Evolutionary conservation across 1,139 yeast genomes (phyloP).

Genomic region (Eremothecium coryli): DNA sequence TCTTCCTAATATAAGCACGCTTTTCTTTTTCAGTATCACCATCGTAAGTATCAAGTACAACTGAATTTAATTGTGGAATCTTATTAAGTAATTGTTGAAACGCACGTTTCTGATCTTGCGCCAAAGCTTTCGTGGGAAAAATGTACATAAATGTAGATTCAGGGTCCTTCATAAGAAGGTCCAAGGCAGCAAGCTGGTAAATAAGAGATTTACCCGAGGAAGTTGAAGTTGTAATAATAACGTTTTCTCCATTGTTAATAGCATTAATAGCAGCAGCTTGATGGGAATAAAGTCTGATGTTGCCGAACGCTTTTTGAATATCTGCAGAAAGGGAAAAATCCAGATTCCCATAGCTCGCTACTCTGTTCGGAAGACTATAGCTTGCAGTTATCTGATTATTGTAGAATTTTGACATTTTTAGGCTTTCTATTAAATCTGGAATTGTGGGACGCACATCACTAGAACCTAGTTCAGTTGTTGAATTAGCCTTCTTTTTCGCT

Average conservation of each 20-base stretch:
- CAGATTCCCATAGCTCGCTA: constrained; percentile 39
- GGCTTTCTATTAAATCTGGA: constrained; percentile 38
- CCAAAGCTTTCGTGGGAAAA: constrained; percentile 94
- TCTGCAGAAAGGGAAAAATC: constrained; percentile 36
- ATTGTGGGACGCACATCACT: constrained; percentile 33
- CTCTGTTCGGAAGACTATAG: constrained; percentile 35
- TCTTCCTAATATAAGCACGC: constrained; percentile 45
- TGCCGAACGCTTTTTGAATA: constrained; percentile 43
- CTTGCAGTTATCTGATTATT: constrained; percentile 50
- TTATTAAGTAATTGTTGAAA: constrained; percentile 53
- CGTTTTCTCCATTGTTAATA: constrained; percentile 47
- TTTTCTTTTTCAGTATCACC: constrained; percentile 71
- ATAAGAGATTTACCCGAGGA: constrained; percentile 92
- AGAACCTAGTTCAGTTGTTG: constrained; percentile 20
- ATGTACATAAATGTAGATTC: constrained; percentile 72
- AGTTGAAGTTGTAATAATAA: constrained; percentile 84
- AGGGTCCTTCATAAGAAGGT: constrained; percentile 39
- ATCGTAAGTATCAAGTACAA: constrained; percentile 68
- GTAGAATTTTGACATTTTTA: constrained; percentile 44
- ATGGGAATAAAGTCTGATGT: constrained; percentile 57
- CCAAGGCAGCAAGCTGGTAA: constrained; percentile 76
- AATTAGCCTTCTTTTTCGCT: constrained; percentile 12
- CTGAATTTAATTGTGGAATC: constrained; percentile 24
- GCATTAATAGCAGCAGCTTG: constrained; percentile 69
- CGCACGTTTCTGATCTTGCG: constrained; percentile 89